Percentiles rank a stretch among this genome's conserved stretches.
These are phyloP conservation scores for Glaciozyma martinii DNA, from an alignment of 768 basidiomycete genomes.

Conservation along the genomic window DNA sequence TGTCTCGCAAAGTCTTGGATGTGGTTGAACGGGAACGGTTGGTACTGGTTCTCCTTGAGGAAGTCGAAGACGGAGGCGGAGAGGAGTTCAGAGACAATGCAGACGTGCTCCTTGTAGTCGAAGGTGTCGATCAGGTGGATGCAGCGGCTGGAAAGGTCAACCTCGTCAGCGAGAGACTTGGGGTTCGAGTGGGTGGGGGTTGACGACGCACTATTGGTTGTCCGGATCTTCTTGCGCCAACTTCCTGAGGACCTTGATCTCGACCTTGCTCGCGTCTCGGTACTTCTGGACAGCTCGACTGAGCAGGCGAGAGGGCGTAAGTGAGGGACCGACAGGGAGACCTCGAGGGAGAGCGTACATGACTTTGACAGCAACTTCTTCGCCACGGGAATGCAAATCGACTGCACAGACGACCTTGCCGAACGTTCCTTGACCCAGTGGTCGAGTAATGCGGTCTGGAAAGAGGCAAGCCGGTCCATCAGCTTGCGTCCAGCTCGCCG, in stretches of 20 bases:
- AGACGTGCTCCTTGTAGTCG: slow-evolving; percentile 95
- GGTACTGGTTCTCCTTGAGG: slow-evolving; percentile 93
- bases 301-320: not conserved
- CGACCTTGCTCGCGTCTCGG: slow-evolving; percentile 95
- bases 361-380: slow-evolving; percentile 91
- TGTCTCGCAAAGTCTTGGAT: slow-evolving; percentile 93
- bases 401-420: slow-evolving; percentile 95
- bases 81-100: slow-evolving; percentile 86
- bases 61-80: slow-evolving; percentile 99
- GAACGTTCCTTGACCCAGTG: slow-evolving; percentile 95
- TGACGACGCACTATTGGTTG: slow-evolving; percentile 67
- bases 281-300: slow-evolving; percentile 90
- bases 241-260: slow-evolving; percentile 86
- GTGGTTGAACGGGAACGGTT: slow-evolving; percentile 89
- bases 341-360: slow-evolving; percentile 43
- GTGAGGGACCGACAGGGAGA: not conserved
- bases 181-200: slow-evolving; percentile 33
- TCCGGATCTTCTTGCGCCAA: slow-evolving; percentile 78
- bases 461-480: slow-evolving; percentile 12
- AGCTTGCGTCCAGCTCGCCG: slow-evolving; percentile 8
- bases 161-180: not conserved
- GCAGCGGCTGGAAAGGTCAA: slow-evolving; percentile 63
- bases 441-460: slow-evolving; percentile 54
- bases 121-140: slow-evolving; percentile 91
- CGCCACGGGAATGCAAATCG: slow-evolving; percentile 66